Conservation (phyloP, 2,329 filamentous ascomycete genomes). For the Cercospora sesami region DNA sequence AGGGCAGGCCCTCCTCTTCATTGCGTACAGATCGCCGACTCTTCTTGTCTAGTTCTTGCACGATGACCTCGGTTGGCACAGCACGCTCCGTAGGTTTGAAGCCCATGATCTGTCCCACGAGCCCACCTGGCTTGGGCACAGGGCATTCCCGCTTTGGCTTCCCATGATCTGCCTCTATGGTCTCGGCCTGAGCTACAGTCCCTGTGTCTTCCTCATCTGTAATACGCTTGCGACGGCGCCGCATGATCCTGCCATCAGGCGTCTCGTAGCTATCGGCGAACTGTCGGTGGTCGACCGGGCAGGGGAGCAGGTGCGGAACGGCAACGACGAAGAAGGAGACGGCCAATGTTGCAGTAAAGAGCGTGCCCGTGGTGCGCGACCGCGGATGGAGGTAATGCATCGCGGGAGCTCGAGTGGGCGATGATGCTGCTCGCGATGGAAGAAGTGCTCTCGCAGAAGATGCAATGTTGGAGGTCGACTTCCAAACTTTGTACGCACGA, state of each 20-base stretch:
- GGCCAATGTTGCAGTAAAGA: conserved; percentile 90
- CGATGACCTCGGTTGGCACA: conserved; percentile 32
- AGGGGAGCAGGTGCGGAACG: conserved; percentile 85
- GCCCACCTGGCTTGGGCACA: conserved; percentile 81
- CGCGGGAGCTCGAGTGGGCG: background rate
- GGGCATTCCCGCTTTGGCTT: conserved; percentile 72
- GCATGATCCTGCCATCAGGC: conserved; percentile 38
- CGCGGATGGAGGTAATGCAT: conserved; percentile 75
- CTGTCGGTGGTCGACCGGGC: conserved; percentile 73
- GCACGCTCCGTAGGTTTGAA: conserved; percentile 52
- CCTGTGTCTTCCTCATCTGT: conserved; percentile 17
- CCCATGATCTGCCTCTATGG: conserved; percentile 11
- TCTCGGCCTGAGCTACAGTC: background rate
- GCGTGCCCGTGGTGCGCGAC: conserved; percentile 86
- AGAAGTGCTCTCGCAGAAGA: background rate
- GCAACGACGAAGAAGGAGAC: conserved; percentile 90
- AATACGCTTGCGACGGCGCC: conserved; percentile 44
- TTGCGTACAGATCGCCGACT: background rate
- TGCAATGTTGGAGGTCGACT: background rate
- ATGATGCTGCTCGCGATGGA: background rate
- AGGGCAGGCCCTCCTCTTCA: background rate
- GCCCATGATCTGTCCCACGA: conserved; percentile 73
- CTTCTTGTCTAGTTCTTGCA: conserved; percentile 29
- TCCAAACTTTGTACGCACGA: background rate
- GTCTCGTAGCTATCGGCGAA: conserved; percentile 64